Evolutionary conservation across 345 rosid genomes (phyloP), one percentile per base, ranked within the genome.

Genomic region (Pugionium dolabratum): DNA sequence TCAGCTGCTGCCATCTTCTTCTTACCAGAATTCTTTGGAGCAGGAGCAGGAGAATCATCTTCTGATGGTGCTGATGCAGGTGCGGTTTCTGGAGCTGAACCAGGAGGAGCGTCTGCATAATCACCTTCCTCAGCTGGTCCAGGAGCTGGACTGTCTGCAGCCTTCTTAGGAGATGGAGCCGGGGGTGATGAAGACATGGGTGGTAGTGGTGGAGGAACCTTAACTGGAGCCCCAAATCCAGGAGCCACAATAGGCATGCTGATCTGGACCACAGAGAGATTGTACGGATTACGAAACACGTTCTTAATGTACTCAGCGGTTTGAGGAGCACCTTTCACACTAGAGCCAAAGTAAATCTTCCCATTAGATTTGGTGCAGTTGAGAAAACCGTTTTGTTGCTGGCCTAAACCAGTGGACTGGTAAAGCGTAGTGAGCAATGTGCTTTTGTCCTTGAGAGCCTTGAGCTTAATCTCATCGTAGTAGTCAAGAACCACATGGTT

Each of bases 241-340:
- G 97, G 85, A 27, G 88, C 75, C 54, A 82, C 76, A 52, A 88
- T 86, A 8, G 84, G 81, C 28, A 60, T 55, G 73, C 88, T 88
- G 33, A 91, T 78, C 44, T 84, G 85, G 54, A 91, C 69, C 39
- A 91, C 85, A 0, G 94, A 88, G 45, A 91, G 69, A 76, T 91
- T 82, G 53, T 63, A 91, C 0, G 96, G 95, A 74, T 76, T 80
- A 3, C 82, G 11, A 34, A 46, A 67, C 0, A 88, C 84, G 2
- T 78, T 33, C 1, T 77, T 74, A 39, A 80, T 71, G 5, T 85
- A 79, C 50, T 78, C 80, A 2, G 87, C 76, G 4, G 64, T 62
- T 10, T 76, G 74, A 27, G 80, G 75, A 1, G 87, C 59, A 1
- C 85, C 90, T 39, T 72, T 75, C 35, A 50, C 72, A 0, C 79